Conservation (phyloP, 306 rosid genomes). For the Pyrus bretschneideri region DNA sequence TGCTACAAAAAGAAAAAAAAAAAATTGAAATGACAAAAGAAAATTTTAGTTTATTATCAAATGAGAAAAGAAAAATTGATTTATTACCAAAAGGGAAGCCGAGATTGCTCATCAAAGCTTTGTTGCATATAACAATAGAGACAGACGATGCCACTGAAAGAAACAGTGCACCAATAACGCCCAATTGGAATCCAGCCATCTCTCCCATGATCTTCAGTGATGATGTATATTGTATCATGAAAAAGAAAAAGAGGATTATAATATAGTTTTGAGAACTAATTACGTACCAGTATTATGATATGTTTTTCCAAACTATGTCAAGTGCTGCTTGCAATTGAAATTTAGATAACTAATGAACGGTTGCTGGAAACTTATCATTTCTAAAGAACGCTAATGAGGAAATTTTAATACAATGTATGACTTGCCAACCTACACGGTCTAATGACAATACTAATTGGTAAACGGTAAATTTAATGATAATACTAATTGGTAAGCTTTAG, state of each 20-base stretch:
- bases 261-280: background rate
- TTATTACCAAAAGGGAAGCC: slow-evolving; percentile 87
- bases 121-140: slow-evolving; percentile 98
- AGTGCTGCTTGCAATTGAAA: background rate
- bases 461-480: too few relatives aligned
- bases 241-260: background rate
- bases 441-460: too few relatives aligned
- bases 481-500: too few relatives aligned
- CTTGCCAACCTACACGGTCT: too few relatives aligned
- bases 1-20: slow-evolving; percentile 27
- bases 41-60: background rate
- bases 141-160: slow-evolving; percentile 97
- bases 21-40: background rate
- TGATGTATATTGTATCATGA: background rate
- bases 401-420: too few relatives aligned
- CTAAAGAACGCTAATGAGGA: background rate
- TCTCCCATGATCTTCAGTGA: slow-evolving; percentile 71
- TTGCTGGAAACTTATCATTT: background rate
- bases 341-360: background rate
- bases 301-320: background rate
- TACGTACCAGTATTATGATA: background rate
- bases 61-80: background rate
- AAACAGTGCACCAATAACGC: slow-evolving; percentile 84
- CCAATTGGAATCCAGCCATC: slow-evolving; percentile 68
- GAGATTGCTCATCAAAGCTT: slow-evolving; percentile 97